Evolutionary conservation across 2,329 filamentous ascomycete genomes (phyloP).

Genomic region (Orbilia oligospora): DNA sequence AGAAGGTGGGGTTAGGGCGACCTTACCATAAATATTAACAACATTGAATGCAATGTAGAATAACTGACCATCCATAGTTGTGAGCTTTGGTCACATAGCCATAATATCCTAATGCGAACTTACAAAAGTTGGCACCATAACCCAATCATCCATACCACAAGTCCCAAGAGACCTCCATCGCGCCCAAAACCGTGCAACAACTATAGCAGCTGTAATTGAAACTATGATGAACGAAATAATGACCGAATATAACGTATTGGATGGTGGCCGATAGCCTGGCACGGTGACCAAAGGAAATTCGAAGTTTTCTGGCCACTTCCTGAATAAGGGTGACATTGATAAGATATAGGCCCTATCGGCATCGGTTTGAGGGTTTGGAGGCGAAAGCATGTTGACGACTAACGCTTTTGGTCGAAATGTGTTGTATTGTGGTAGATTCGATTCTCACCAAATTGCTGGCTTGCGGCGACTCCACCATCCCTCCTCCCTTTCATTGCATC

Average conservation of each 20-base stretch:
- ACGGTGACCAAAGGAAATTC: conserved; percentile 37
- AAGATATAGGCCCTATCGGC: conserved; percentile 37
- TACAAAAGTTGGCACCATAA: conserved; percentile 50
- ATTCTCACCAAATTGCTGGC: background rate
- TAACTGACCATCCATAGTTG: background rate
- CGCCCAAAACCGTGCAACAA: conserved; percentile 33
- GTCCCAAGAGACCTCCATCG: conserved; percentile 24
- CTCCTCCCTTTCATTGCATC: conserved; percentile 3
- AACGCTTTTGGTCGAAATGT: background rate
- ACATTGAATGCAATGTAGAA: conserved; percentile 35
- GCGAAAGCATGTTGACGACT: conserved; percentile 19
- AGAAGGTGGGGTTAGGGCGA: no score
- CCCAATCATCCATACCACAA: conserved; percentile 42
- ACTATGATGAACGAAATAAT: conserved; percentile 32
- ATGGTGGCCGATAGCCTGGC: conserved; percentile 34
- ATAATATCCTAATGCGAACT: background rate
- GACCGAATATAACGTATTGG: conserved; percentile 35
- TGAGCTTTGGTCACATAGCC: background rate
- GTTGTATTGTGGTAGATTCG: conserved; percentile 24
- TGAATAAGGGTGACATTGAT: conserved; percentile 31
- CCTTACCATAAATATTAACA: conserved; percentile 36
- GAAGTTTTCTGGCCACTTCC: conserved; percentile 37
- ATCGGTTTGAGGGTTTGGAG: conserved; percentile 42
- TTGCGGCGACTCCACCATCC: conserved; percentile 5
- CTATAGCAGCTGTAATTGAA: background rate